Conservation (phyloP, 148 eudicot species). For the Fagopyrum esculentum region DNA sequence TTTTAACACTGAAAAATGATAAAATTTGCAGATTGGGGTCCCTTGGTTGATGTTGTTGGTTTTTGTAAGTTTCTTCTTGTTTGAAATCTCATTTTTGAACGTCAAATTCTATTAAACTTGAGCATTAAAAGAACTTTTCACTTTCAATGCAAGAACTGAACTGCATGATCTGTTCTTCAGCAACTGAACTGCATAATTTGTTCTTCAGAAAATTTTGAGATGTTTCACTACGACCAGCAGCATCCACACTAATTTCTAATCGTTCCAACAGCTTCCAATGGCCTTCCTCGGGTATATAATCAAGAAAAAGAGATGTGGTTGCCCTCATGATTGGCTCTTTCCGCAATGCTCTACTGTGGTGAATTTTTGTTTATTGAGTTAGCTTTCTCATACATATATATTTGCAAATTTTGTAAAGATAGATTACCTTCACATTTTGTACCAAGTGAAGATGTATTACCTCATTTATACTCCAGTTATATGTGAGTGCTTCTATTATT, state of each 20-base stretch:
- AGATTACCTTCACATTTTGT: neutral
- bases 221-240: constrained; percentile 17
- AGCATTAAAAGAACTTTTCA: too few species aligned
- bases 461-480: neutral
- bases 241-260: constrained; percentile 21
- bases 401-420: neutral
- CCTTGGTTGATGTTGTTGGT: too few species aligned
- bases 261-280: constrained; percentile 64
- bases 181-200: constrained; percentile 15
- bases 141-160: too few species aligned
- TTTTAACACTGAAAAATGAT: too few species aligned
- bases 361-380: constrained; percentile 17
- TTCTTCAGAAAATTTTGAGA: constrained; percentile 16
- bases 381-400: neutral
- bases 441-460: neutral
- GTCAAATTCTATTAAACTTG: too few species aligned
- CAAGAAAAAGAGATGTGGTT: constrained; percentile 44
- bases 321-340: constrained; percentile 93
- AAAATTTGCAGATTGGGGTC: too few species aligned
- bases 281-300: constrained; percentile 71
- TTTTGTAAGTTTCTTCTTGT: too few species aligned
- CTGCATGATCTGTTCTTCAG: neutral
- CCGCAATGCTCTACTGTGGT: constrained; percentile 84
- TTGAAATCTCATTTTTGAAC: too few species aligned
- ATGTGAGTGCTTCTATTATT: neutral